Evolutionary conservation across 2,329 filamentous ascomycete species (phyloP), one percentile per base, ranked within the genome.

Genomic region (Colletotrichum graminicola): DNA sequence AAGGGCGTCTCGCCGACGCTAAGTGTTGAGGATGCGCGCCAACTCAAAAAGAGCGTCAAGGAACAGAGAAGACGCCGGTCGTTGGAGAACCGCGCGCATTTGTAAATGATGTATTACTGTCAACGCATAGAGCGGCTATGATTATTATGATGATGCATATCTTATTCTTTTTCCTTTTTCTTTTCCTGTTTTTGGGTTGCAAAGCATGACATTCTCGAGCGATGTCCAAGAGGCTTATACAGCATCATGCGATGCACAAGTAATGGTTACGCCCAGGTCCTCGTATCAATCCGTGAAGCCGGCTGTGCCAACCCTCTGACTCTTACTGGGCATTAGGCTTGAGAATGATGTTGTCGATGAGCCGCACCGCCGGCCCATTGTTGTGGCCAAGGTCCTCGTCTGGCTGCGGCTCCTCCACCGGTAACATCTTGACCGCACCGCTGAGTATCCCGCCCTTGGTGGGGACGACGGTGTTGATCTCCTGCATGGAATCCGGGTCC

Each of bases 301-400:
- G 41, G 21, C 43, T n/a, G 36, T 26, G n/a, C 62, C 71, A n/a
- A 8, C n/a, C 29, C 18, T 21, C 21, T 45, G 8, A 21, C n/a
- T 45, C 23, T 49, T 67, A 71, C 36, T 71, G 70, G 49, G 61
- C 62, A 49, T 73, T 74, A 0, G 87, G 84, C 75, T 86, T 82
- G 43, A 95, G 79, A 66, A 97, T 91, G 74, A 98, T 91, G 78
- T 99, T 99, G 79, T 99, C 96, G 79, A 99, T 98, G 81, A 99
- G 83, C 73, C 96, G 87, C 59, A 99, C 96, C 1, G 91, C 80
- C 21, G 93, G 93, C 1, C 92, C 91, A 4, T 90, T 91, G 66
- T 89, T 87, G 72, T 89, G 90, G 4, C 94, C 94, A 34, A 95
- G 81, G 74, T 94, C 91, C 80, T 98, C 95, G 0, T 88, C 93